Base-by-base conservation (phyloP, 192 early-diverging fungal genomes). In the Coemansia sp. region DNA sequence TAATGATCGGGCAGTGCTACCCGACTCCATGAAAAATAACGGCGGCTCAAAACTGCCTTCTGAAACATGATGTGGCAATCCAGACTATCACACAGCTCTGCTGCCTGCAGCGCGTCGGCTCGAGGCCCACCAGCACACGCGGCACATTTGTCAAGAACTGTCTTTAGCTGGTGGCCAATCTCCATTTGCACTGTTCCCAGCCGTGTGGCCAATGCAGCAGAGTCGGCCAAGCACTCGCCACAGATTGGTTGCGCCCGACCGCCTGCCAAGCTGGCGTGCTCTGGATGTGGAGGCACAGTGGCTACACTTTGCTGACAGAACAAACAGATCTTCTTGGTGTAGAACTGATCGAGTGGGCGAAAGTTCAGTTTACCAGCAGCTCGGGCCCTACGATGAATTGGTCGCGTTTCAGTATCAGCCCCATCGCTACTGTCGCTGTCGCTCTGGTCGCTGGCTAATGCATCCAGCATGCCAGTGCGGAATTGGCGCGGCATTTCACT, bases 341-440 rank as follows among this genome's bases (percentile, higher is more conserved):
- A 83, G 52, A 76, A 79, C 22, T 69, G 63, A 48, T 75, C 66
- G 10, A 79, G 67, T 5, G 81, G 72, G 29, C 70, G 76, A 5
- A 59, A 54, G 35, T 37, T 24, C 0, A n/a, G 39, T 23, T 29
- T 58, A 38, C 50, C 43, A 35, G 43, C 47, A 3, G 5, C 32
- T 39, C 43, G 37, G 9, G n/a, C 56, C 19, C 21, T 25, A 9
- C 19, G 17, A n/a, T 27, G 45, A 5, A n/a, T 47, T 50, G 60
- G n/a, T 25, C 47, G 23, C 2, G 48, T 47, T 1, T 24, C 15
- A 10, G 27, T 61, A 6, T 32, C 37, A 38, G 27, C 35, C 21
- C 48, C 60, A 43, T 58, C 32, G 29, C 47, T 45, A 32, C 35
- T 48, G 43, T 38, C 58, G n/a, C 32, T 57, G 56, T 60, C 58